Evolutionary conservation across 2,329 filamentous ascomycete genomes (phyloP).

Genomic region (Stachybotrys chartarum): DNA sequence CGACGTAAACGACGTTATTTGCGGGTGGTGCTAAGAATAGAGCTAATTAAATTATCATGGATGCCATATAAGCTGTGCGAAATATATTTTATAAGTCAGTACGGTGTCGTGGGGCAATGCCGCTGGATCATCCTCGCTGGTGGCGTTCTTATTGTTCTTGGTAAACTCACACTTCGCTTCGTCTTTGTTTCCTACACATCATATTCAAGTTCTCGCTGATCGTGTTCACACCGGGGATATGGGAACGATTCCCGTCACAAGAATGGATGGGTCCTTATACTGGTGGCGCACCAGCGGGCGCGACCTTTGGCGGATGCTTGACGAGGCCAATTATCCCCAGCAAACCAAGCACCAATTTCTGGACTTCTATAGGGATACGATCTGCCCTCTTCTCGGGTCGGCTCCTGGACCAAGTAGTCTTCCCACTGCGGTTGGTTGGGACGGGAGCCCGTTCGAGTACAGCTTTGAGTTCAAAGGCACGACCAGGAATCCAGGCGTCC

Average conservation of each 20-base stretch:
- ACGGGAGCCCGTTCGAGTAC: not conserved
- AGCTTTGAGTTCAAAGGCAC: not conserved
- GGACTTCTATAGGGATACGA: not conserved
- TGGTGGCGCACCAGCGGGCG: not conserved
- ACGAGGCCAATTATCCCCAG: not conserved
- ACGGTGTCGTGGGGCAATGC: not conserved
- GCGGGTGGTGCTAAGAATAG: not conserved
- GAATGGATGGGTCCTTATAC: not conserved
- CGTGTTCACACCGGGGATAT: too few species aligned
- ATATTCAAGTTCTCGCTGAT: not conserved
- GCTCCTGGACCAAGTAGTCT: not conserved
- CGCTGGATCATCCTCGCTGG: not conserved
- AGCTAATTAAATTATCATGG: too few species aligned
- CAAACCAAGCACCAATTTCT: not conserved
- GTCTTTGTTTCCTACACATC: not conserved
- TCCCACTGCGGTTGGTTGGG: not conserved
- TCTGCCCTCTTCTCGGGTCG: not conserved
- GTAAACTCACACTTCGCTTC: not conserved
- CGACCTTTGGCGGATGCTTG: not conserved
- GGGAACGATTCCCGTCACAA: not conserved
- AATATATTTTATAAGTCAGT: not conserved
- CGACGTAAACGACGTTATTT: too few species aligned
- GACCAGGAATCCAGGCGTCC: not conserved
- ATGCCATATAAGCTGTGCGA: not conserved
- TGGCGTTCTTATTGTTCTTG: not conserved